A percentile compares a stretch with the other conserved stretches of the same genome.
These are phyloP conservation scores for Quercus rubra DNA, from an alignment of 306 rosid genomes.

Conservation along the genomic window DNA sequence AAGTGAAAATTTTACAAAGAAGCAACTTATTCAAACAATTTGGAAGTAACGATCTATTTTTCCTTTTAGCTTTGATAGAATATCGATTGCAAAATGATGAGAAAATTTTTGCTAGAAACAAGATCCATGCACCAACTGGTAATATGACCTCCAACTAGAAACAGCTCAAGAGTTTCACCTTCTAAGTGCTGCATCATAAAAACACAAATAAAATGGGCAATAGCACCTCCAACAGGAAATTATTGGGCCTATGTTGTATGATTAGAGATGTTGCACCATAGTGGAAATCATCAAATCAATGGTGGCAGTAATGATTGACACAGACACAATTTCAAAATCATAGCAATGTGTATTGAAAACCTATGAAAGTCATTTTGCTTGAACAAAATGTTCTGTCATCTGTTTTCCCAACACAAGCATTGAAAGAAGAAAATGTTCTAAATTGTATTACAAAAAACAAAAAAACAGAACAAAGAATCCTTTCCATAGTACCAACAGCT, in stretches of 20 bases:
- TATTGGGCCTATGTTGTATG: background rate
- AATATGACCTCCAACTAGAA: background rate
- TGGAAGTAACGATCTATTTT: background rate
- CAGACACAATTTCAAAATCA: background rate
- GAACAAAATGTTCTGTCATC: background rate
- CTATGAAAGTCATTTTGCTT: background rate
- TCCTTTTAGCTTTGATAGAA: background rate
- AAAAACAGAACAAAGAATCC: background rate
- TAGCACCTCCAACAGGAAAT: background rate
- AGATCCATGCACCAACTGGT: background rate
- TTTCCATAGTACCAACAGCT: background rate
- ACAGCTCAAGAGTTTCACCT: background rate
- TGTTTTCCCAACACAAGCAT: background rate
- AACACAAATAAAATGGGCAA: background rate
- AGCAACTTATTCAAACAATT: background rate
- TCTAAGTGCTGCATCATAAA: background rate
- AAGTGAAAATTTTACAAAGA: background rate
- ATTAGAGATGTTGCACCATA: background rate
- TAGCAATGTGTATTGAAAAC: background rate
- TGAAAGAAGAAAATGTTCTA: too few species aligned
- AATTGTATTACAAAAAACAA: background rate
- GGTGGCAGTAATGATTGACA: background rate
- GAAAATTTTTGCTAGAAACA: background rate
- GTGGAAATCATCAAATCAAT: background rate
- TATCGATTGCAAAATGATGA: background rate